Percentiles rank a stretch among this genome's conserved stretches.
These are phyloP conservation scores for Penicillium sp. DNA, from an alignment of 2,329 filamentous ascomycete species.

Conservation along the genomic window DNA sequence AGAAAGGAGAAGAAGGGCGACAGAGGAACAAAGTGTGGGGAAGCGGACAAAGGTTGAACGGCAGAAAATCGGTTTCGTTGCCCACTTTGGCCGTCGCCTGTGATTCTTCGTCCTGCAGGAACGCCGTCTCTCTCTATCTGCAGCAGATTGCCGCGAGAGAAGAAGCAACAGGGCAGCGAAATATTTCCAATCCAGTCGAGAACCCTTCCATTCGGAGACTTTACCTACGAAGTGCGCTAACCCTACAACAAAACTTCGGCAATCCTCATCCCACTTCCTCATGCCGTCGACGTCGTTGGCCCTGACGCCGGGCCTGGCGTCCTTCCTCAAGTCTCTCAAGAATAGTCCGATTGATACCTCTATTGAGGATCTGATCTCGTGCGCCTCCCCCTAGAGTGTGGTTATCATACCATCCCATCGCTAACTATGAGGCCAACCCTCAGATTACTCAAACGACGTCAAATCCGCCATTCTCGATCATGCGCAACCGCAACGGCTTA, in stretches of 20 bases:
- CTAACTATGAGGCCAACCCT: too few species aligned
- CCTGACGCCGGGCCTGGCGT: conserved; percentile 69
- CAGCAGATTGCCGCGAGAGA: not conserved
- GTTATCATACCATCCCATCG: too few species aligned
- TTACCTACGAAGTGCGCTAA: too few species aligned
- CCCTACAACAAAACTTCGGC: too few species aligned
- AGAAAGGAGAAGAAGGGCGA: conserved; percentile 15
- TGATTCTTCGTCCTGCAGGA: not conserved
- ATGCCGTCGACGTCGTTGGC: conserved; percentile 60
- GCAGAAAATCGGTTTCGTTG: conserved; percentile 28
- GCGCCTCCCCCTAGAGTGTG: too few species aligned
- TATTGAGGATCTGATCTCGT: conserved; percentile 82
- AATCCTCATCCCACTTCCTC: conserved; percentile 22
- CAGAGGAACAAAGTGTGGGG: conserved; percentile 26
- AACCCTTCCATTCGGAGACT: not conserved
- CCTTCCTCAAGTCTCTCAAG: conserved; percentile 76
- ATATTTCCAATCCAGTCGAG: not conserved
- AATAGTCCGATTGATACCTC: conserved; percentile 72
- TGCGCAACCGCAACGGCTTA: conserved; percentile 90
- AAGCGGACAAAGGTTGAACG: conserved; percentile 26
- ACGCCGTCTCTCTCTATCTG: not conserved
- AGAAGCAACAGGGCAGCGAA: not conserved
- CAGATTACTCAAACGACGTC: conserved; percentile 83
- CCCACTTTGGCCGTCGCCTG: conserved; percentile 14
- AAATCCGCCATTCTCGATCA: conserved; percentile 81